Percentiles rank a stretch among this genome's conserved stretches.
Conservation (phyloP, 805 yeast genomes). For the Myxozyma lipomycoides region DNA sequence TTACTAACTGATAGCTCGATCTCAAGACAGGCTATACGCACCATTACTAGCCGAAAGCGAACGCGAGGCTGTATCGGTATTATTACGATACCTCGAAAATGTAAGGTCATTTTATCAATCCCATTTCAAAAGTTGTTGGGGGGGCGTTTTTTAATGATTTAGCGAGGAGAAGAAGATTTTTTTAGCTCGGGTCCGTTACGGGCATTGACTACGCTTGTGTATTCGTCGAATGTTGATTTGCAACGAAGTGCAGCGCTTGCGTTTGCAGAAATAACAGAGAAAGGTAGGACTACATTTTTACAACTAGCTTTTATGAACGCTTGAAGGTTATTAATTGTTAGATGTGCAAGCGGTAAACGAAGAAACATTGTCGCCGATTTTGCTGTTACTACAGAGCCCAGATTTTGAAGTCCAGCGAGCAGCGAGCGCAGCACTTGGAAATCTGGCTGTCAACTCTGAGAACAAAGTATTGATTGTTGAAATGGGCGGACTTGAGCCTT, state of each 20-base stretch:
- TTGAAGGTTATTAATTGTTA: not conserved
- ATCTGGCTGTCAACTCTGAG: conserved; percentile 92
- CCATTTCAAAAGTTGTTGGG: not conserved
- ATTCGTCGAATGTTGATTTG: conserved; percentile 89
- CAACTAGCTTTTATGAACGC: not conserved
- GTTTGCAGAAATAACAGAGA: conserved; percentile 97
- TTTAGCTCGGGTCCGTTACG: conserved; percentile 75
- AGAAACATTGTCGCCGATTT: conserved; percentile 89
- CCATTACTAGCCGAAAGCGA: conserved; percentile 92
- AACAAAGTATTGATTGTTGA: conserved; percentile 91
- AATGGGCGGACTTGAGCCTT: conserved; percentile 96
- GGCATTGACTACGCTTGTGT: conserved; percentile 87
- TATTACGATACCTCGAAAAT: conserved; percentile 85
- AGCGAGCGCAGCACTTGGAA: conserved; percentile 98
- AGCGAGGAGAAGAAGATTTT: conserved; percentile 78
- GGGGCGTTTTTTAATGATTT: too few relatives aligned
- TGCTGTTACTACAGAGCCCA: conserved; percentile 75
- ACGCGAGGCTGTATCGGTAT: conserved; percentile 89
- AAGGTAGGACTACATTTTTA: conserved; percentile 37
- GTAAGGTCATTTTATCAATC: conserved; percentile 30
- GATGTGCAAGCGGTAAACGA: conserved; percentile 86
- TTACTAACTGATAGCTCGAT: conserved; percentile 14
- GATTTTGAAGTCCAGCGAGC: conserved; percentile 97
- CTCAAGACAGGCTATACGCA: conserved; percentile 53
- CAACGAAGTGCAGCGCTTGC: conserved; percentile 98